Base-by-base conservation (phyloP, 371 early-diverging fungal genomes). In the Dichotomocladium elegans region DNA sequence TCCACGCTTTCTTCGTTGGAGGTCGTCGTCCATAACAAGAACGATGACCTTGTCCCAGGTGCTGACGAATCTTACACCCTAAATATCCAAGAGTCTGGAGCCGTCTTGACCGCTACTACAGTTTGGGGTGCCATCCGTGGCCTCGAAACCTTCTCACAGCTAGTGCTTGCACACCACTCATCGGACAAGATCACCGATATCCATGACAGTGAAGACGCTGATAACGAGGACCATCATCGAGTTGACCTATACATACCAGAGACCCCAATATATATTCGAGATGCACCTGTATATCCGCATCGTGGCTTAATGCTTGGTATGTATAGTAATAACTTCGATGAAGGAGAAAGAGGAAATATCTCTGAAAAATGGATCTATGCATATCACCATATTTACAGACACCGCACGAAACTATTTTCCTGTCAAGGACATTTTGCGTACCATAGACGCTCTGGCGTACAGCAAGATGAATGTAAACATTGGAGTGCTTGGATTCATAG, bases 321-420 rank as follows among this genome's bases (percentile, higher is more conserved):
- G 37, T 37, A 37, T 17, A 9, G 0, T 15, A 17, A 12, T 21
- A 17, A 17, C 21, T 7, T 14, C 12, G 17, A 12, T 37, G 11
- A 35, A 4, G n/a, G n/a, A n/a, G n/a, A n/a, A n/a, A n/a, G n/a
- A n/a, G n/a, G n/a, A n/a, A n/a, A n/a, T n/a, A n/a, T n/a, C n/a
- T n/a, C n/a, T n/a, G n/a, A n/a, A n/a, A n/a, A n/a, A n/a, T n/a
- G n/a, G n/a, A n/a, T n/a, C n/a, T n/a, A n/a, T n/a, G n/a, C n/a
- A n/a, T n/a, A n/a, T n/a, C n/a, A n/a, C n/a, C n/a, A n/a, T n/a
- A n/a, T n/a, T n/a, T n/a, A 4, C 41, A 57, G 92, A 92, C 53
- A 90, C 91, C 34, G 64, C 87, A 37, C 81, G 92, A 49, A 91
- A 89, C 70, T 91, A 68, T 56, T 88, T 77, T 53, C 80, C 90